These are phyloP conservation scores for Lonicera japonica DNA, from an alignment of 129 eudicot genomes.

Conservation along the genomic window DNA sequence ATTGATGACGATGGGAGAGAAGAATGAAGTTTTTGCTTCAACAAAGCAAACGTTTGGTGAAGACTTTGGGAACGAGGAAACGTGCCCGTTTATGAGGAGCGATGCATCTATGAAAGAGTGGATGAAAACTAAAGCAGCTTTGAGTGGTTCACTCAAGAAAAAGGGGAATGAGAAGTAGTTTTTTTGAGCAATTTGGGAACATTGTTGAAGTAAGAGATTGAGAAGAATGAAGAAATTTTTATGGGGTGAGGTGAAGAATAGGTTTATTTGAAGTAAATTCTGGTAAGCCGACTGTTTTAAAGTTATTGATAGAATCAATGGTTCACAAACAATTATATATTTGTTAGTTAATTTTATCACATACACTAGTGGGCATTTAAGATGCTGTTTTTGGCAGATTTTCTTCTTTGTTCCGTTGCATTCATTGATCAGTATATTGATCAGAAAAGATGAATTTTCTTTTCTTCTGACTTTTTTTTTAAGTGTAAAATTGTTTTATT, in stretches of 20 bases:
- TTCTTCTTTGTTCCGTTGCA: background rate
- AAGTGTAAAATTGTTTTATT: too few relatives aligned
- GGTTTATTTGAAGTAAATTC: too few relatives aligned
- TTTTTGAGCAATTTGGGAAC: background rate
- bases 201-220: background rate
- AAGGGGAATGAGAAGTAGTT: constrained; percentile 10
- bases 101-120: constrained; percentile 76
- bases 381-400: background rate
- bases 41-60: constrained; percentile 17
- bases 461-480: too few relatives aligned
- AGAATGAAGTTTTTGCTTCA: constrained; percentile 14
- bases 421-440: too few relatives aligned
- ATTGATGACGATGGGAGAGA: background rate
- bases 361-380: background rate
- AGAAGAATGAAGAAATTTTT: too few relatives aligned
- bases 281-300: background rate
- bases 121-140: constrained; percentile 51
- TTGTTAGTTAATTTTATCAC: background rate
- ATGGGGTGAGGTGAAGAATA: too few relatives aligned
- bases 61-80: constrained; percentile 30
- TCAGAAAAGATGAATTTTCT: too few relatives aligned
- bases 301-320: background rate
- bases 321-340: background rate
- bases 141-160: constrained; percentile 46
- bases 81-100: constrained; percentile 72